Evolutionary conservation across 78 protist genomes (phyloP), one percentile per base, ranked within the genome.

Genomic region (Speleostelium caveatum): DNA sequence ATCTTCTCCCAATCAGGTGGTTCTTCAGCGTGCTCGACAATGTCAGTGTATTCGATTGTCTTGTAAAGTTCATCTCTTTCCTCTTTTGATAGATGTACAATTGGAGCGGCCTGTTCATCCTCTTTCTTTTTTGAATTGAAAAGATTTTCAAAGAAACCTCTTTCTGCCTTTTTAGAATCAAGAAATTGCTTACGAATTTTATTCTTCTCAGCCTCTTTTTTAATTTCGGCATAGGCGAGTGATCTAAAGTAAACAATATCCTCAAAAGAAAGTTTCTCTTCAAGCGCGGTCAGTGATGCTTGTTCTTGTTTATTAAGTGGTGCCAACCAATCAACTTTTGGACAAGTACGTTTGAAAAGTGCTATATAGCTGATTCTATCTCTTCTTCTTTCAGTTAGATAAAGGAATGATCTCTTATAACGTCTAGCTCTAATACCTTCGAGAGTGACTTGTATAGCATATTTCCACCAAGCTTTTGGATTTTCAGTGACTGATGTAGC

Each of bases 1-100:
- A 83, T 45, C 49, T 83, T 83, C 10, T 38, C 41, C 91, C 91
- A 83, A 39, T 83, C 91, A 24, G 91, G 91, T 42, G 91, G 91
- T 26, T 83, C 91, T 24, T 83, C 80, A 14, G 45, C 76, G 0
- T 77, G 61, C 26, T 60, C 39, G 5, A 83, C 74, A 0, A 83
- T 79, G 3, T 83, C 91, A 5, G 75, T 55, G 17, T 86, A 86
- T 39, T 75, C 93, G 32, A 86, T 75, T 3, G 86, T 73, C 53
- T 63, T 51, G 10, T 86, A 86, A 16, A 86, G 87, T 26, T 75
- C 87, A 38, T 86, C 87, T n/a, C 86, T 49, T 59, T 86, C 87
- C 12, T 58, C 75, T 8, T 24, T 63, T 22, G 93, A 73, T 21
- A 86, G 45, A n/a, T 72, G 68, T 0, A 86, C 75, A 22, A 67